Base-by-base conservation (phyloP, 2,329 filamentous ascomycete genomes). In the Fusarium sp. region DNA sequence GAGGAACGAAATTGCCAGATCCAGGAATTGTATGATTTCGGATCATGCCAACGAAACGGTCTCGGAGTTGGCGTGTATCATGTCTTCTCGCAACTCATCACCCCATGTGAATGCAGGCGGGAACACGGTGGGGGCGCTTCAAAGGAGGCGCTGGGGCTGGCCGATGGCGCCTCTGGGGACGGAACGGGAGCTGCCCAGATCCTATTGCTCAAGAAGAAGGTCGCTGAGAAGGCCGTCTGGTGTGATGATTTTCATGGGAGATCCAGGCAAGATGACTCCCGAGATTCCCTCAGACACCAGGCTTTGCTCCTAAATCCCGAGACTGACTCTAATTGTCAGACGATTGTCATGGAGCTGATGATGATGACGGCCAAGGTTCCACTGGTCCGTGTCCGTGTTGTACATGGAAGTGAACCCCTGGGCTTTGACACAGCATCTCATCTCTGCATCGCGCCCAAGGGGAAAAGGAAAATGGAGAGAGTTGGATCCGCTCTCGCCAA, bases 61-160 rank as follows among this genome's bases (percentile, higher is more conserved):
- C 41, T 72, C 41, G 61, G 39, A 48, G 62, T 64, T 69, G 48
- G 63, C 58, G 57, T 63, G 48, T 64, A 70, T 72, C 70, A 60
- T 62, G 64, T 68, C 71, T 74, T 41, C 41, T 56, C 23, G 20
- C 39, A 18, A 35, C 60, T 66, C 64, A 64, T 74, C 72, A 75
- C 69, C 72, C 72, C 72, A 74, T 74, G 65, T n/a, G 65, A 48
- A 67, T 73, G 69, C 68, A 67, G 43, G 72, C 66, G 54, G 48
- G 62, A 70, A 59, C 56, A 30, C 34, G 43, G 72, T 73, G 72
- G 62, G 68, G 66, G 61, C 61, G 34, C 14, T 35, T 56, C 41
- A 56, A 56, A 64, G 61, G 61, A 64, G 68, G 34, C 52, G 45
- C 50, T 72, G 64, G 71, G 68, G 68, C 71, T 66, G 64, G 58